A percentile compares a stretch with the other conserved stretches of the same genome.
These are phyloP conservation scores for Sporothrix phasma DNA, from an alignment of 2,329 filamentous ascomycete genomes.

Conservation along the genomic window DNA sequence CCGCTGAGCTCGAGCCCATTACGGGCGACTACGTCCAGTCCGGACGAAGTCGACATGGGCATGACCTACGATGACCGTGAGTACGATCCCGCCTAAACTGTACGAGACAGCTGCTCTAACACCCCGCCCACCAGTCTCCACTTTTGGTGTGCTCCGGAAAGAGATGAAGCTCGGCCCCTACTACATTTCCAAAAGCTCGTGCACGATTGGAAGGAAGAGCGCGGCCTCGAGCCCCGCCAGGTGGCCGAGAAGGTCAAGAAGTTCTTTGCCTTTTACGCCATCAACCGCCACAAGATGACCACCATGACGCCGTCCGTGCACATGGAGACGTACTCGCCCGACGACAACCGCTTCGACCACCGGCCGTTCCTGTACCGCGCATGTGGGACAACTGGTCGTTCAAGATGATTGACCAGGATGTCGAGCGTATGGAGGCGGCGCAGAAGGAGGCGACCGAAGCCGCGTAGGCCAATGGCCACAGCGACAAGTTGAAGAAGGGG, in stretches of 20 bases:
- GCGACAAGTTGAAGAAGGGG: neutral
- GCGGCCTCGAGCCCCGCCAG: constrained; percentile 29
- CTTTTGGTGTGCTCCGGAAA: constrained; percentile 33
- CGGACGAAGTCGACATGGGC: constrained; percentile 43
- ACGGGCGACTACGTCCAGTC: constrained; percentile 47
- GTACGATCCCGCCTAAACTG: neutral
- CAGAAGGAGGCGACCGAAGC: neutral
- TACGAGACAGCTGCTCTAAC: neutral
- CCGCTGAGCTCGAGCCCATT: constrained; percentile 55
- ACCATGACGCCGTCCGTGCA: constrained; percentile 50
- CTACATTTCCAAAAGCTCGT: constrained; percentile 36
- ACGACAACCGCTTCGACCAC: constrained; percentile 35
- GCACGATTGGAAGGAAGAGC: constrained; percentile 34
- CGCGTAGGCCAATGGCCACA: neutral
- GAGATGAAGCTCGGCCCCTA: constrained; percentile 37
- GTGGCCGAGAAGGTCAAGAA: constrained; percentile 37
- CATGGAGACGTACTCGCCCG: constrained; percentile 29
- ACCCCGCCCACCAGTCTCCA: constrained; percentile 14
- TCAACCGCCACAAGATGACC: constrained; percentile 59
- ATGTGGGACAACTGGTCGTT: constrained; percentile 27
- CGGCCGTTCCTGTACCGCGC: constrained; percentile 30
- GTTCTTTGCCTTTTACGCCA: constrained; percentile 44
- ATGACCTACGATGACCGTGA: constrained; percentile 39
- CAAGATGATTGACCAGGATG: constrained; percentile 26
- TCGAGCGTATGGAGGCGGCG: constrained; percentile 23